Evolutionary conservation across 2,329 filamentous ascomycete species (phyloP).

Genomic region (Arthrobotrys entomopaga): DNA sequence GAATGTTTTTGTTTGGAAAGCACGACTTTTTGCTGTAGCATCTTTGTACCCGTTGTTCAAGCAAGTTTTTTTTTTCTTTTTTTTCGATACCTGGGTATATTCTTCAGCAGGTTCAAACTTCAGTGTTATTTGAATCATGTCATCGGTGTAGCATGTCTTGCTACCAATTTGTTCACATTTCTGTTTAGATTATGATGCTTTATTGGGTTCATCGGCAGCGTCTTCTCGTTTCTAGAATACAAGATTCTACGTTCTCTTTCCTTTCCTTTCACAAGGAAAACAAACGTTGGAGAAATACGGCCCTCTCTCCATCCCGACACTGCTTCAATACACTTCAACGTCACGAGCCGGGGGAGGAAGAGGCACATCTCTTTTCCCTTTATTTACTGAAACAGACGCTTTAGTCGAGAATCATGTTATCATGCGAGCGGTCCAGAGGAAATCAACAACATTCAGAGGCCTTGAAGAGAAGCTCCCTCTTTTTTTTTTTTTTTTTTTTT

Average conservation of each 20-base stretch:
- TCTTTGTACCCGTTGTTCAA: slow-evolving; percentile 52
- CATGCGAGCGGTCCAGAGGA: slow-evolving; percentile 15
- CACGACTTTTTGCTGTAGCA: slow-evolving; percentile 53
- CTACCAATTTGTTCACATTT: slow-evolving; percentile 46
- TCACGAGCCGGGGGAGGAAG: slow-evolving; percentile 27
- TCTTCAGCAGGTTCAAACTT: slow-evolving; percentile 44
- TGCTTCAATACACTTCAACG: slow-evolving; percentile 25
- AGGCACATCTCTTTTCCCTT: slow-evolving; percentile 19
- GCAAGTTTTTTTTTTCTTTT: slow-evolving; percentile 30
- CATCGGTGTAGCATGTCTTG: slow-evolving; percentile 45
- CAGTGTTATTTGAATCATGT: slow-evolving; percentile 55
- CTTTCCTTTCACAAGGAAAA: slow-evolving; percentile 35
- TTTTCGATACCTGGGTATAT: slow-evolving; percentile 33
- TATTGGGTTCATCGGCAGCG: slow-evolving; percentile 49
- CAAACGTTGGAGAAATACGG: slow-evolving; percentile 33
- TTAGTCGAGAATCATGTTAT: slow-evolving; percentile 35
- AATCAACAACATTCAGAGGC: slow-evolving; percentile 10
- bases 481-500: no score
- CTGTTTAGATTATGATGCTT: slow-evolving; percentile 55
- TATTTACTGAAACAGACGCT: slow-evolving; percentile 22
- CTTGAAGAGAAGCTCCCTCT: neutral
- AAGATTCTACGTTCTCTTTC: slow-evolving; percentile 40
- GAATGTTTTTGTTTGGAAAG: slow-evolving; percentile 48
- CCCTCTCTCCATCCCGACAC: slow-evolving; percentile 18
- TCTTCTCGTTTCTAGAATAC: slow-evolving; percentile 53